Percentiles rank a stretch among this genome's conserved stretches.
Conservation (phyloP, 768 basidiomycete species). For the Boletus pseudopeckii region DNA sequence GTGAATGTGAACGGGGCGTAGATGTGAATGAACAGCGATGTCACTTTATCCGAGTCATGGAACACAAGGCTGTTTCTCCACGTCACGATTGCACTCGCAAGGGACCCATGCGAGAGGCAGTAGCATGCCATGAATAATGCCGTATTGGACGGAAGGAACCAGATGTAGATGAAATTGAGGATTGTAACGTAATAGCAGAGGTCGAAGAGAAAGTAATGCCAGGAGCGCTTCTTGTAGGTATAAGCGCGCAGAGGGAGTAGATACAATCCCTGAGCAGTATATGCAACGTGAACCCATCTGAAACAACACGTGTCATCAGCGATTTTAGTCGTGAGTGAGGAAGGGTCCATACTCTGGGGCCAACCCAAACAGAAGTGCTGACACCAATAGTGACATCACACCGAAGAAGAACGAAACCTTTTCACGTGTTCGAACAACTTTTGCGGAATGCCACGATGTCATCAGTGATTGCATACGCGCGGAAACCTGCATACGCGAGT, state of each 20-base stretch:
- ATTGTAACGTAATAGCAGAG: conserved; percentile 92
- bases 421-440: conserved; percentile 77
- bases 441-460: conserved; percentile 89
- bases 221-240: conserved; percentile 86
- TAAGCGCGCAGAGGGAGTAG: conserved; percentile 83
- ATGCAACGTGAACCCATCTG: conserved; percentile 87
- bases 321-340: not conserved
- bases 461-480: conserved; percentile 74
- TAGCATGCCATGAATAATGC: conserved; percentile 89
- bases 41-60: conserved; percentile 96
- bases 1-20: conserved; percentile 91
- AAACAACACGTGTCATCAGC: conserved; percentile 14
- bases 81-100: conserved; percentile 93
- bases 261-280: conserved; percentile 73
- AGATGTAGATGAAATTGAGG: conserved; percentile 88
- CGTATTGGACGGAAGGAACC: conserved; percentile 77
- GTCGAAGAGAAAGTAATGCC: conserved; percentile 94
- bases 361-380: conserved; percentile 84
- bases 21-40: conserved; percentile 91
- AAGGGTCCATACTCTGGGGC: conserved; percentile 66
- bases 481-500: conserved; percentile 55
- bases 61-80: conserved; percentile 99
- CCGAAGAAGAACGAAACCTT: conserved; percentile 92
- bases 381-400: conserved; percentile 83
- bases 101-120: conserved; percentile 84